These are phyloP conservation scores for Gillenia trifoliata DNA, from an alignment of 306 rosid genomes.

Conservation along the genomic window DNA sequence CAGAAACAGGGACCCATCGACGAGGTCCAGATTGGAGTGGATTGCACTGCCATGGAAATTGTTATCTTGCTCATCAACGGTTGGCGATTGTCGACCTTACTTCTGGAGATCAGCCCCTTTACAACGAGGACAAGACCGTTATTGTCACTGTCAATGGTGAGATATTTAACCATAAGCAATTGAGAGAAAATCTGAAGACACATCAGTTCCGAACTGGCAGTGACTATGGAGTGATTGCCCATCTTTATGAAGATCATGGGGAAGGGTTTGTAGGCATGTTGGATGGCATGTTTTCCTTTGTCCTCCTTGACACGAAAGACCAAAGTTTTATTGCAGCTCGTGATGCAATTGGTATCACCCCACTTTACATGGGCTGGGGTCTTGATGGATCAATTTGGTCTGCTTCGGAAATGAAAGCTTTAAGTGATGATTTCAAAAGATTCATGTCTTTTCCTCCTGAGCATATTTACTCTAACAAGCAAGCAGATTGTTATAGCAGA, in stretches of 20 bases:
- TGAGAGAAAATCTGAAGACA: conserved; percentile 56
- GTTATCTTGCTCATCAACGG: conserved; percentile 88
- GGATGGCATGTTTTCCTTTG: too few species aligned
- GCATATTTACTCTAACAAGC: too few species aligned
- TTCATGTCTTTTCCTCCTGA: too few species aligned
- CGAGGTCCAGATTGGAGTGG: conserved; percentile 99
- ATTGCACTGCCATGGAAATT: conserved; percentile 67
- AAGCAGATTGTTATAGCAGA: too few species aligned
- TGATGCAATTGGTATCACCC: too few species aligned
- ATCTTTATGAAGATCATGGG: conserved; percentile 94
- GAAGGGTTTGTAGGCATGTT: conserved; percentile 82
- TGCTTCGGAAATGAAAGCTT: too few species aligned
- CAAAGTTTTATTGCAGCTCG: too few species aligned
- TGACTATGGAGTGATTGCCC: conserved; percentile 95
- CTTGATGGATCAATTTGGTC: too few species aligned
- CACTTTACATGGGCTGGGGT: too few species aligned
- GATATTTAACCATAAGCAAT: conserved; percentile 82
- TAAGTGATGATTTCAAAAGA: too few species aligned
- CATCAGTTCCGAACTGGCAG: conserved; percentile 88
- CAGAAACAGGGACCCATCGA: too few species aligned
- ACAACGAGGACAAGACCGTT: conserved; percentile 81
- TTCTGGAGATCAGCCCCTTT: conserved; percentile 94
- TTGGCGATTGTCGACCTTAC: conserved; percentile 88
- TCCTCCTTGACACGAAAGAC: too few species aligned
- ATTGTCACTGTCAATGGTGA: conserved; percentile 90